A percentile compares a stretch with the other conserved stretches of the same genome.
phyloP scores from a whole-genome alignment of 2,329 filamentous ascomycete species.

The Teratosphaeria zuluensis region DNA sequence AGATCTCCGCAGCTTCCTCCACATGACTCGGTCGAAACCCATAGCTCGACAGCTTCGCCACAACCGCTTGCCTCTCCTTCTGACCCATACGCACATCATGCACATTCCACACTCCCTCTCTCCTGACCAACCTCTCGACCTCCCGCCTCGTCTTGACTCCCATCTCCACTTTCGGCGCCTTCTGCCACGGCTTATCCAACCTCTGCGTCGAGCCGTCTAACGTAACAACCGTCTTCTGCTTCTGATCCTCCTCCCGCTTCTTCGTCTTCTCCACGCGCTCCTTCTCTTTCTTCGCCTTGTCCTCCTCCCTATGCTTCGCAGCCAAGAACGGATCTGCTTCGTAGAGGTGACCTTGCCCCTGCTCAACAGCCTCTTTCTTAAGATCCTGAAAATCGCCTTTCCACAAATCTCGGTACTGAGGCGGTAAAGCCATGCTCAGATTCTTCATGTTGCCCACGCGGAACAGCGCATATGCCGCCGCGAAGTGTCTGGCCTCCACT shows the following conservation, averaged over 20 bases:
- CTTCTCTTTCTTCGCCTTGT: conserved; percentile 66
- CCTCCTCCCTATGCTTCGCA: conserved; percentile 67
- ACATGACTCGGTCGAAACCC: conserved; percentile 86
- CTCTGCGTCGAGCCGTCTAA: conserved; percentile 29
- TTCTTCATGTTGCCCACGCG: conserved; percentile 93
- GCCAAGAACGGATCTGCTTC: conserved; percentile 88
- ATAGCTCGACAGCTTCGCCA: conserved; percentile 65
- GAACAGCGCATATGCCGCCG: conserved; percentile 83
- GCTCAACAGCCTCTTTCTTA: conserved; percentile 70
- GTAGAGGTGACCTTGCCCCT: conserved; percentile 78
- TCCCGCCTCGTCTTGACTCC: conserved; percentile 68
- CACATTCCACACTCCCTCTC: conserved; percentile 79
- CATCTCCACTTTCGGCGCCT: conserved; percentile 86
- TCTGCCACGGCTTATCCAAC: conserved; percentile 60
- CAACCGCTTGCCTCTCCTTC: conserved; percentile 47
- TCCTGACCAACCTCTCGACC: conserved; percentile 69
- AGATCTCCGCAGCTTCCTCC: conserved; percentile 76
- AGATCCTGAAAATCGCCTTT: conserved; percentile 74
- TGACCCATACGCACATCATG: conserved; percentile 58
- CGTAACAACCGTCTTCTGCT: conserved; percentile 42
- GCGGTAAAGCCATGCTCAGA: conserved; percentile 86
- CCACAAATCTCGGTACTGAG: conserved; percentile 82
- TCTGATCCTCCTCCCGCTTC: conserved; percentile 42
- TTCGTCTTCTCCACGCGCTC: conserved; percentile 62
- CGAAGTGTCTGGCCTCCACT: conserved; percentile 86